phyloP scores from a whole-genome alignment of 129 eudicot species.

The Tagetes patula region DNA sequence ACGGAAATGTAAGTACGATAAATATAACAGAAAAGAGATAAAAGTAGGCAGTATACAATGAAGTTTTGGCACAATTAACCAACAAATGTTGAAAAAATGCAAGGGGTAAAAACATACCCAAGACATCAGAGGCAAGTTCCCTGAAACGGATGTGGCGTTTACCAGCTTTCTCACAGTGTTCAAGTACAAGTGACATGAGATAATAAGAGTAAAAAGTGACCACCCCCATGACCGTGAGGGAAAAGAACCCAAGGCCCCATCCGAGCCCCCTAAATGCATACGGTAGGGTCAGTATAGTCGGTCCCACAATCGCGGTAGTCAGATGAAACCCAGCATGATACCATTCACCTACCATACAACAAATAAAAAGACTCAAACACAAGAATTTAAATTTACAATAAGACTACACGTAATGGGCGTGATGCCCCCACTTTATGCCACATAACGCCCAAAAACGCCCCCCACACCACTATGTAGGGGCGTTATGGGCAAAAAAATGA shows the following conservation, averaged over 20 bases:
- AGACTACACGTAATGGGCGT: too few species aligned
- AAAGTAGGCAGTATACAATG: not conserved
- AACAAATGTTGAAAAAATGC: not conserved
- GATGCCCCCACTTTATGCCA: too few species aligned
- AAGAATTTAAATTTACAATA: not conserved
- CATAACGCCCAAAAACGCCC: too few species aligned
- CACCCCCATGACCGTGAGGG: constrained; percentile 70
- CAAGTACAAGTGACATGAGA: constrained; percentile 92
- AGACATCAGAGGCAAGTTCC: constrained; percentile 85
- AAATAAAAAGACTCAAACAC: not conserved
- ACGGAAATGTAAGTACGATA: not conserved
- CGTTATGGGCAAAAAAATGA: too few species aligned
- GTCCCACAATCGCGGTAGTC: constrained; percentile 96
- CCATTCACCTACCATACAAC: constrained; percentile 70
- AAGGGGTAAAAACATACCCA: constrained; percentile 42
- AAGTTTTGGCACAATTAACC: not conserved
- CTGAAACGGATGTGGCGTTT: constrained; percentile 91
- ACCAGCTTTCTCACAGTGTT: constrained; percentile 75
- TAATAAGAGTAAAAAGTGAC: constrained; percentile 84
- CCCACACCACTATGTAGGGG: too few species aligned
- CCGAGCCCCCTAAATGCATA: constrained; percentile 79
- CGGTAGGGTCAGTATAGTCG: constrained; percentile 77
- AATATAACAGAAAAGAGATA: not conserved
- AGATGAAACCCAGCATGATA: constrained; percentile 90
- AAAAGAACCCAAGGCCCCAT: constrained; percentile 73